These are phyloP conservation scores for Mortierella alpina DNA, from an alignment of 192 early-diverging fungal species.

Conservation along the genomic window DNA sequence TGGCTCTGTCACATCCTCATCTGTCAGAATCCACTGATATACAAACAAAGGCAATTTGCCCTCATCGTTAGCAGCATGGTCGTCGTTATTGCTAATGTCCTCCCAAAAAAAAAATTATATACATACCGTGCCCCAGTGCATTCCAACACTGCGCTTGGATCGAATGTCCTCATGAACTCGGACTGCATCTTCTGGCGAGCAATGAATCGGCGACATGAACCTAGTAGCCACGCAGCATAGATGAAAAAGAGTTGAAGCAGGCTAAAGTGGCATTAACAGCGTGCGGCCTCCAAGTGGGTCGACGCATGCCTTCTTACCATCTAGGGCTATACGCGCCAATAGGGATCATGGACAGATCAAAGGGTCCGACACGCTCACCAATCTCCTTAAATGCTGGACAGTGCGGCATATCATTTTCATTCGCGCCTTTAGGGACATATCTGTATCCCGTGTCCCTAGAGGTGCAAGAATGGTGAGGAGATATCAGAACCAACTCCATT, in stretches of 20 bases:
- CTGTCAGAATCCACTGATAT: slow-evolving; percentile 72
- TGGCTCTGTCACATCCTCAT: slow-evolving; percentile 77
- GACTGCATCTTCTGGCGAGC: slow-evolving; percentile 83
- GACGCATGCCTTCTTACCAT: slow-evolving; percentile 8
- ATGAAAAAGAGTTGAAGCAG: not conserved
- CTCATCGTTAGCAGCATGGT: not conserved
- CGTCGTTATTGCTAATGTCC: too few relatives aligned
- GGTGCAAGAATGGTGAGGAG: slow-evolving; percentile 44
- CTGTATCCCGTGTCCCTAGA: slow-evolving; percentile 84
- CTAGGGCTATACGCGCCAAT: slow-evolving; percentile 89
- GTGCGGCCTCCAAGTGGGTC: not conserved
- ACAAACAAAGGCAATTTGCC: not conserved
- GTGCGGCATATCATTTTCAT: slow-evolving; percentile 65
- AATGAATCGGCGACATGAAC: slow-evolving; percentile 82
- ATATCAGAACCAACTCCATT: not conserved
- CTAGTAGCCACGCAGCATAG: not conserved
- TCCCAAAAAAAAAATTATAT: not conserved
- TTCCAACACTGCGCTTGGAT: slow-evolving; percentile 74
- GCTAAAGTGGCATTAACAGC: not conserved
- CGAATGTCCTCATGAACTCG: slow-evolving; percentile 80
- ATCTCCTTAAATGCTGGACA: slow-evolving; percentile 91
- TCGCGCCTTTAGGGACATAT: slow-evolving; percentile 54
- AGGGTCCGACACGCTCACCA: slow-evolving; percentile 75
- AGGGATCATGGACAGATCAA: slow-evolving; percentile 81
- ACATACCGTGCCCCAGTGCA: slow-evolving; percentile 85